Base-by-base conservation (phyloP, 768 basidiomycete species). In the Filobasidium wieringae region DNA sequence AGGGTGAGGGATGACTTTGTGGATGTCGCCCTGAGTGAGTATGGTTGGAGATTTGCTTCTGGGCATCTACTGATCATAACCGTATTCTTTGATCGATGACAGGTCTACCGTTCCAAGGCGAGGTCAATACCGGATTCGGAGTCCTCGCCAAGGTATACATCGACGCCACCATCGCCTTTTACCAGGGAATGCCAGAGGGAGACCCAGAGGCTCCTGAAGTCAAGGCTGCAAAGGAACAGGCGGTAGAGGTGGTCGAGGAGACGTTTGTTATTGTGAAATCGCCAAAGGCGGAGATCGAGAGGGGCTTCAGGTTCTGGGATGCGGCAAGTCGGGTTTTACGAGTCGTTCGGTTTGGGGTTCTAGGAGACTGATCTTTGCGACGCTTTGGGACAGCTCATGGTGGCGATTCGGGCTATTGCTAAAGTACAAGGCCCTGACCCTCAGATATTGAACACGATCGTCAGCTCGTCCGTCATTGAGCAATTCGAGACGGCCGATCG, bases 291-390 rank as follows among this genome's bases (percentile, higher is more conserved):
- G 93, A 97, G 79, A 86, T 99, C 58, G 90, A 95, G 75, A 78
- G 93, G 51, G 93, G 93, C 6, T 96, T 99, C 79, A 79, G 93
- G 68, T 99, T 97, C 79, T 99, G 93, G 93, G 90, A 96, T 72
- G 80, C 92, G 75, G 92, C 95, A 70, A 77, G 90, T 82, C 43
- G 30, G 4, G 15, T 45, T 1, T 4, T 12, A n/a, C n/a, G 5
- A 5, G 36, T 40, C 26, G 17, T 8, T 27, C 19, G 29, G 12
- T 26, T 27, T 47, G 8, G 14, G 27, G 33, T 12, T 39, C 22
- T 31, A 34, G 37, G 17, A 17, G 11, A 40, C 11, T 40, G 17
- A 22, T 22, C 3, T 11, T 11, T 40, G 3, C 15, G 11, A 58
- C 76, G 88, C 86, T 82, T 87, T 68, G 80, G 14, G 24, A 15